Evolutionary conservation across 1,284 basidiomycete genomes (phyloP).

Genomic region (Ceratobasidium theobromae): DNA sequence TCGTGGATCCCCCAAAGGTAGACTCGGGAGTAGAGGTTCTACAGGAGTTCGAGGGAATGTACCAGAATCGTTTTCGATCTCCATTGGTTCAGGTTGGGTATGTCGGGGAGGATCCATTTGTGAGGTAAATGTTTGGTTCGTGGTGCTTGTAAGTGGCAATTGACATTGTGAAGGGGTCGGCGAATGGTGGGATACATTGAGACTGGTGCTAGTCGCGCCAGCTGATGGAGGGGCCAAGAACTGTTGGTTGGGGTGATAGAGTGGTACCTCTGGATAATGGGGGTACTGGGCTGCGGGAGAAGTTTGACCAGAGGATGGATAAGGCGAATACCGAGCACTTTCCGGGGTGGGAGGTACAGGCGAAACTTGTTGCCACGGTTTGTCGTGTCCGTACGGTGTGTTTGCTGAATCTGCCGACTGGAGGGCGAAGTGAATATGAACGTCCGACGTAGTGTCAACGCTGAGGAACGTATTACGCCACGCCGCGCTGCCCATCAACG

Average conservation of each 20-base stretch:
- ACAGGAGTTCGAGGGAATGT: conserved; percentile 24
- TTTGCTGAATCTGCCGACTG: not conserved
- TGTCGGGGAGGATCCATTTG: not conserved
- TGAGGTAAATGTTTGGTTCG: conserved; percentile 16
- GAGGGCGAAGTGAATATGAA: conserved; percentile 4
- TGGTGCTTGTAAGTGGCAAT: conserved; percentile 20
- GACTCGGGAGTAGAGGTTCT: conserved; percentile 25
- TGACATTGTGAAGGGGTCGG: not conserved
- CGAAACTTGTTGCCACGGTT: not conserved
- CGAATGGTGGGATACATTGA: conserved; percentile 5
- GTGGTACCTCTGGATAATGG: conserved; percentile 5
- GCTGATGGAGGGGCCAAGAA: conserved; percentile 26
- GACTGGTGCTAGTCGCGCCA: not conserved
- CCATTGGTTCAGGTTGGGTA: not conserved
- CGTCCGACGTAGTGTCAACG: conserved; percentile 17
- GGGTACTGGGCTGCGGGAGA: conserved; percentile 21
- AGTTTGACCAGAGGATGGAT: not conserved
- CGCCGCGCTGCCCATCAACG: not conserved
- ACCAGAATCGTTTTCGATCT: conserved; percentile 21
- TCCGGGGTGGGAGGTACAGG: conserved; percentile 6
- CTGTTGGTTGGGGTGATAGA: not conserved
- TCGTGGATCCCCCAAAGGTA: conserved; percentile 19
- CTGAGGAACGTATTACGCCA: not conserved
- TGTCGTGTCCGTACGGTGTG: not conserved
- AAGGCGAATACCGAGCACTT: not conserved